Percentiles rank a stretch among this genome's conserved stretches.
Conservation (phyloP, 352 stramenopile species). For the Phytophthora uliginosa region DNA sequence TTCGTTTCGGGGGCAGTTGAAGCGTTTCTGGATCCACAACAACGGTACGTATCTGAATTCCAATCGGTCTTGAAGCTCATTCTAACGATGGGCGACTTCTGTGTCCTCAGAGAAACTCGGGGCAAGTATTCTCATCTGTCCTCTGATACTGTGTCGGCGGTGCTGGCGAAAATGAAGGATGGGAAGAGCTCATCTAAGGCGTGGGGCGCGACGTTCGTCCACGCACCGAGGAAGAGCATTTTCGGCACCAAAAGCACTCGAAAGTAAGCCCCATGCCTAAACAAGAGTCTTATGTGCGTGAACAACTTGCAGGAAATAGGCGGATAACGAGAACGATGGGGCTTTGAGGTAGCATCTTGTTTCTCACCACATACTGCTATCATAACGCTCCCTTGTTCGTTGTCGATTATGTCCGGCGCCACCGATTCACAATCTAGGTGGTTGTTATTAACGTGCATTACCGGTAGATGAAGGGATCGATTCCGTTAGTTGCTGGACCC, state of each 20-base stretch:
- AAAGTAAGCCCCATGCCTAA: constrained; percentile 47
- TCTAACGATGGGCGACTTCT: background rate
- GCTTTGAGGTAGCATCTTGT: too few species aligned
- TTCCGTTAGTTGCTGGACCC: constrained; percentile 24
- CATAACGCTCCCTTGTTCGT: too few species aligned
- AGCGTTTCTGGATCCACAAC: constrained; percentile 70
- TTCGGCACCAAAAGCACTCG: constrained; percentile 66
- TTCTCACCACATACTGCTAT: too few species aligned
- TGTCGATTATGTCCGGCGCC: too few species aligned
- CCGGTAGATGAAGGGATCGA: background rate
- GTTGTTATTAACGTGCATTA: background rate
- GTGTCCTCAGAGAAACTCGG: constrained; percentile 49
- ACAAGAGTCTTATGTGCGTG: background rate
- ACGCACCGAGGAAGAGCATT: constrained; percentile 57
- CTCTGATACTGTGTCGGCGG: constrained; percentile 66
- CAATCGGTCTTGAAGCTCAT: constrained; percentile 3
- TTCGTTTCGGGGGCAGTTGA: constrained; percentile 71
- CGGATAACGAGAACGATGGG: background rate
- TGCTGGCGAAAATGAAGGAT: constrained; percentile 84
- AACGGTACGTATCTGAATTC: constrained; percentile 45
- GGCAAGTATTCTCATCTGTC: constrained; percentile 77
- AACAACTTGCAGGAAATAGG: background rate
- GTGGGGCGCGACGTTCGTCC: constrained; percentile 54
- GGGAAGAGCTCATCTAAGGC: constrained; percentile 59
- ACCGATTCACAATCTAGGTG: background rate